Evolutionary conservation across 306 rosid genomes (phyloP).

Genomic region (Castanea crenata): DNA sequence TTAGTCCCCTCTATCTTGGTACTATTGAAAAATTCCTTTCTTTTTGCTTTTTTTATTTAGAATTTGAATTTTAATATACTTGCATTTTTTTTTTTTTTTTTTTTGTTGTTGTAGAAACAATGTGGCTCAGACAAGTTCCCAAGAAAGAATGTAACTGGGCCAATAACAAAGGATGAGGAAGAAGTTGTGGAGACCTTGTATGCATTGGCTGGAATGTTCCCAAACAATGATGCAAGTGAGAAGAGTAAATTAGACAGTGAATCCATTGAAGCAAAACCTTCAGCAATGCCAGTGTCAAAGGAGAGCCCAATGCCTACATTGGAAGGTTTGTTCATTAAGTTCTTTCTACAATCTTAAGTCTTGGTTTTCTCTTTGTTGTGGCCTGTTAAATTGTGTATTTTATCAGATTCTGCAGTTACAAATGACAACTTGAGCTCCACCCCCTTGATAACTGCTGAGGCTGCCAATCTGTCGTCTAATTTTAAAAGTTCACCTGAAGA

Average conservation of each 20-base stretch:
- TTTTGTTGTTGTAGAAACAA: conserved; percentile 48
- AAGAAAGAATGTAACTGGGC: conserved; percentile 28
- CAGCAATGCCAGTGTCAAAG: conserved; percentile 32
- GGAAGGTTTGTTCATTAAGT: conserved; percentile 49
- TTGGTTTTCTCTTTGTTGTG: neutral
- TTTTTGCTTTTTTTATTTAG: conserved; percentile 17
- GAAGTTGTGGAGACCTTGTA: conserved; percentile 81
- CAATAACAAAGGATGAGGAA: conserved; percentile 85
- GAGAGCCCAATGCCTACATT: conserved; percentile 30
- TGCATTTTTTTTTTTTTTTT: conserved; percentile 37
- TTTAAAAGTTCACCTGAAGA: conserved; percentile 35
- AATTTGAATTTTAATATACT: conserved; percentile 13
- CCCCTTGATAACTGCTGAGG: conserved; percentile 12
- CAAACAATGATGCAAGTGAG: conserved; percentile 32
- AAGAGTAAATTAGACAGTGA: conserved; percentile 17
- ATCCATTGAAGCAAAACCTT: conserved; percentile 35
- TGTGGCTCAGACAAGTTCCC: conserved; percentile 29
- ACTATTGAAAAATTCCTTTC: conserved; percentile 8
- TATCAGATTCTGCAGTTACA: conserved; percentile 11
- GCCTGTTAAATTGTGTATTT: conserved; percentile 5
- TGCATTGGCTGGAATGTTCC: conserved; percentile 82
- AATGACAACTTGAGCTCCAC: conserved; percentile 26
- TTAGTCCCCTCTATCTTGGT: conserved; percentile 18
- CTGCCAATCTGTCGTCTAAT: conserved; percentile 12
- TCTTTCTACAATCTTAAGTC: neutral